Conservation (phyloP, 176 grass and related monocot species). For the sorghum (Sorghum bicolor) region Sorghum_bicolor_NCBIv3 NC_012870.2:66027001-66027500, state of each 20-base stretch:
- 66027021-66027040: neutral
- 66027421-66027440: neutral
- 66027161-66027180: neutral
- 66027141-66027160: neutral
- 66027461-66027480: constrained; percentile 27
- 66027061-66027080: neutral
- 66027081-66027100: neutral
- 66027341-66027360: neutral
- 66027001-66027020: neutral
- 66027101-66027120: neutral
- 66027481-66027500: constrained; percentile 3
- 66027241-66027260: neutral
- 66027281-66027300: constrained; percentile 2
- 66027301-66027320: neutral
- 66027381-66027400: too few species aligned
- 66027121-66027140: constrained; percentile 31
- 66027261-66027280: neutral
- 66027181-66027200: neutral
- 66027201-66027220: neutral
- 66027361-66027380: neutral
- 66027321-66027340: neutral
- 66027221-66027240: neutral
- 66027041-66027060: neutral
- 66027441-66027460: neutral
- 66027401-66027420: neutral